Evolutionary conservation across 2,329 filamentous ascomycete species (phyloP).

Genomic region (Fusarium dlaminii): DNA sequence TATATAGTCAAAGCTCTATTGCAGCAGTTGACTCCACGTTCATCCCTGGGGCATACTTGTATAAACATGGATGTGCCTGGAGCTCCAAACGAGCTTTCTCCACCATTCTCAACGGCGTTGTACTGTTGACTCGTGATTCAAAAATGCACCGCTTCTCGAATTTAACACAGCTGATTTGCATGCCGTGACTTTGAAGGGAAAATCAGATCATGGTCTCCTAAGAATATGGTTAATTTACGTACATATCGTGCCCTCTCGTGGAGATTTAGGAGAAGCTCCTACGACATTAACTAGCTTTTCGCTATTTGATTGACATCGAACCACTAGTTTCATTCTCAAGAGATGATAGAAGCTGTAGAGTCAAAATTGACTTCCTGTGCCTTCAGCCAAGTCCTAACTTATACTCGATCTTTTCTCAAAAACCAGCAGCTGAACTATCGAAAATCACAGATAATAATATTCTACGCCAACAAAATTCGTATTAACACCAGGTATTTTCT

Average conservation of each 20-base stretch:
- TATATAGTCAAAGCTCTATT: constrained; percentile 3
- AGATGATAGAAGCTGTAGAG: background rate
- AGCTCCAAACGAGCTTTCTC: constrained; percentile 28
- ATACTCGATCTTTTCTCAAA: background rate
- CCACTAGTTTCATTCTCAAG: background rate
- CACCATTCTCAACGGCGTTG: constrained; percentile 21
- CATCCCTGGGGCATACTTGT: constrained; percentile 27
- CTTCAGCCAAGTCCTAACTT: background rate
- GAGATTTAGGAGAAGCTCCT: background rate
- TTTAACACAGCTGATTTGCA: background rate
- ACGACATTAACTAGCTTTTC: background rate
- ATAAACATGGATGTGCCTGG: constrained; percentile 13
- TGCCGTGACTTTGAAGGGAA: background rate
- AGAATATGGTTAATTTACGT: background rate
- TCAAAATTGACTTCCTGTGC: background rate
- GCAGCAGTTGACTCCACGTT: constrained; percentile 14
- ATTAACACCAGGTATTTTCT: constrained; percentile 5
- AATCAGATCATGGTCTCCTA: constrained; percentile 31
- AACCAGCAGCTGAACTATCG: background rate
- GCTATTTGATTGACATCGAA: background rate
- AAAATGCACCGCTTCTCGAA: constrained; percentile 25
- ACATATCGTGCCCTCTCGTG: background rate
- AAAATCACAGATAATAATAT: background rate
- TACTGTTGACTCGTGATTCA: constrained; percentile 25
- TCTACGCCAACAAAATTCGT: background rate